Conservation (phyloP, 345 rosid species). For the Camelina sativa region DNA sequence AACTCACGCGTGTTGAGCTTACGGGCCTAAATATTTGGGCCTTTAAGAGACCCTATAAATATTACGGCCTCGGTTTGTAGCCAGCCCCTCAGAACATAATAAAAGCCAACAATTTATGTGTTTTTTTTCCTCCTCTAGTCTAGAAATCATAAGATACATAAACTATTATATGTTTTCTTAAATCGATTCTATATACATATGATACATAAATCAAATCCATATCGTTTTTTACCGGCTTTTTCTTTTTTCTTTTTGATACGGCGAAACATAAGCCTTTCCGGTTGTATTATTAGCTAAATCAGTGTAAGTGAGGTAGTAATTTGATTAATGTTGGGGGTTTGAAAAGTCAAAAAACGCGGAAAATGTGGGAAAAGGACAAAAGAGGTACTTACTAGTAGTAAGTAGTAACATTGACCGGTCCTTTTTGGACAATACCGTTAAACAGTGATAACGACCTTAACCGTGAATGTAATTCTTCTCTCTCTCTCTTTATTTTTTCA, state of each 20-base stretch:
- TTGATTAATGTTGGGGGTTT: not conserved
- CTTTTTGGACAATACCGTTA: conserved; percentile 41
- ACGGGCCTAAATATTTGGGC: conserved; percentile 8
- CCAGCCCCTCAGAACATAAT: conserved; percentile 1
- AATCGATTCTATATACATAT: not conserved
- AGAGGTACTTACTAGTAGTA: not conserved
- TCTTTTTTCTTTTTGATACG: too few species aligned
- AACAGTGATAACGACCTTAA: conserved; percentile 43
- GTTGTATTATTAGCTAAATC: too few species aligned
- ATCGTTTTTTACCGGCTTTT: too few species aligned
- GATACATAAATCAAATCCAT: too few species aligned
- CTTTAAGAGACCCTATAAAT: not conserved
- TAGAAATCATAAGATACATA: not conserved
- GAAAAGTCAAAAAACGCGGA: conserved; percentile 41
- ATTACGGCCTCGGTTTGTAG: not conserved
- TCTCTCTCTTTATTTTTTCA: not conserved
- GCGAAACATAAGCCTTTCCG: too few species aligned
- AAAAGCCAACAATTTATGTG: not conserved
- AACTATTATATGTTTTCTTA: not conserved
- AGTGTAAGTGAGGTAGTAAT: too few species aligned
- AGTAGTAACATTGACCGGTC: not conserved
- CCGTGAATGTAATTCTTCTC: conserved; percentile 13
- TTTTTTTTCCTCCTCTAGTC: not conserved
- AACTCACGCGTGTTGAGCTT: not conserved
- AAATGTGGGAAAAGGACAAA: conserved; percentile 33